Base-by-base conservation (phyloP, 208 protist species). In the Borovskyia barvae region DNA sequence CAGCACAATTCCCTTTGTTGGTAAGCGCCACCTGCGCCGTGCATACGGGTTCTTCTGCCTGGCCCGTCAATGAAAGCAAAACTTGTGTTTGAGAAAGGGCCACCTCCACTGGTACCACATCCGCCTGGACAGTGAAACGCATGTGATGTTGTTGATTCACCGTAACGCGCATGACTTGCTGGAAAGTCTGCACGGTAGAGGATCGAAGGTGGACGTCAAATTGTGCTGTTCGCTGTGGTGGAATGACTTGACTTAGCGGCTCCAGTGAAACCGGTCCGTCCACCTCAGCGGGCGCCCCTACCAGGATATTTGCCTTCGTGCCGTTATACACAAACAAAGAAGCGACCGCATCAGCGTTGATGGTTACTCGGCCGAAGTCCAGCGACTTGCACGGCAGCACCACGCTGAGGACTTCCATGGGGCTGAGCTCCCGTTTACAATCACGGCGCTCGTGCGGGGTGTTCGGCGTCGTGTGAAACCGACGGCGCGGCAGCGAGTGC, bases 281-380 rank as follows among this genome's bases (percentile, higher is more conserved):
- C 26, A 81, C 84, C 37, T 92, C 86, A 5, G 58, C 58, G 17
- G 90, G 76, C 66, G 97, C 85, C 17, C 58, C 63, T 0, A 90
- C 90, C 30, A 91, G 60, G 17, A 98, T 76, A 40, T 75, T 50
- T 20, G 80, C 75, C 19, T 47, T 58, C 19, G 96, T 92, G 36
- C 90, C 85, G 76, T 97, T 98, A 52, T 79, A 88, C n/a, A 98
- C 73, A 70, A 75, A 94, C 61, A 97, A 95, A 7, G 85, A 88
- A 39, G 86, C 75, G 7, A 73, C 75, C 29, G 83, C 79, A 11
- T 66, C 70, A 3, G 87, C 83, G 48, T 82, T 75, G 28, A 96
- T 89, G n/a, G 83, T 94, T 36, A 98, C 80, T n/a, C 71, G 77
- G 39, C 88, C 83, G 53, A 97, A 97, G 47, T 97, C 85, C 8